These are phyloP conservation scores for Aspergillus sergii DNA, from an alignment of 2,329 filamentous ascomycete species.

Conservation along the genomic window DNA sequence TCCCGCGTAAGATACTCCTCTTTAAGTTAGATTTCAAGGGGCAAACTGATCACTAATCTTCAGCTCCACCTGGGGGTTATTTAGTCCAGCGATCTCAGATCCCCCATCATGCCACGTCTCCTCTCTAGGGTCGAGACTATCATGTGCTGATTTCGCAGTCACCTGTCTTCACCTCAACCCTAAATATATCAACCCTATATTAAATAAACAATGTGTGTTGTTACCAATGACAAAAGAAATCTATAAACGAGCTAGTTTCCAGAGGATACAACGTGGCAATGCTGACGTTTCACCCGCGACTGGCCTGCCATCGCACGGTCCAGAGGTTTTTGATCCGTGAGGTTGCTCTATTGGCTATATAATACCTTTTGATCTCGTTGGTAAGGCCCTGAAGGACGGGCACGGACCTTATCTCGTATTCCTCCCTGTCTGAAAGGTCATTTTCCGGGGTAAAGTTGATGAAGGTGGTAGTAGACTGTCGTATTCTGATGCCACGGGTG, in stretches of 20 bases:
- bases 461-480: background rate
- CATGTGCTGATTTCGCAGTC: background rate
- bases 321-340: background rate
- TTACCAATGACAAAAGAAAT: background rate
- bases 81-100: background rate
- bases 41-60: background rate
- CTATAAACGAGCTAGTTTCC: too few relatives aligned
- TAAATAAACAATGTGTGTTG: background rate
- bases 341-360: background rate
- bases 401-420: background rate
- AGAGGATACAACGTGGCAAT: background rate
- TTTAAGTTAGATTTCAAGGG: background rate
- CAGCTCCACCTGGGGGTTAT: background rate
- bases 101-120: background rate
- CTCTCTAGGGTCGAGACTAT: background rate
- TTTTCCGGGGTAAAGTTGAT: background rate
- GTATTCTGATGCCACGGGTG: background rate
- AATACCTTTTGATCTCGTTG: background rate
- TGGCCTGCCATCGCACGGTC: background rate
- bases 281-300: background rate
- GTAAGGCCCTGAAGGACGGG: background rate
- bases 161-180: background rate
- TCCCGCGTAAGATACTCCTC: background rate
- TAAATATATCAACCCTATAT: background rate
- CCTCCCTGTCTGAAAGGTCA: background rate